Evolutionary conservation across 2,329 filamentous ascomycete genomes (phyloP).

Genomic region (Aureobasidium sp.): DNA sequence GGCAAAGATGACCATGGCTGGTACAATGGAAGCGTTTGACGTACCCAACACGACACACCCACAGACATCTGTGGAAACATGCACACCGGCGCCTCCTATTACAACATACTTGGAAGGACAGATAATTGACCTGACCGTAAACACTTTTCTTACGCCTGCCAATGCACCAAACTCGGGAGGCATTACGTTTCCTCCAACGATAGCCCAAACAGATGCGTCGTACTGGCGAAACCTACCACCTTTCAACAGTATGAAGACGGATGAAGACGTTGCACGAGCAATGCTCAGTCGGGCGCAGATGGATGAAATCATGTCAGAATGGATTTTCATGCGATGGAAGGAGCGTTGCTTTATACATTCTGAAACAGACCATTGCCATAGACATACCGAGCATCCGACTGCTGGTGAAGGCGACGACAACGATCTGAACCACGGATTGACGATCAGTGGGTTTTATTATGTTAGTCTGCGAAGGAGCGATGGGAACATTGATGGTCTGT

Average conservation of each 20-base stretch:
- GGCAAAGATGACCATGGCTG: constrained; percentile 54
- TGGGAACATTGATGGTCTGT: constrained; percentile 45
- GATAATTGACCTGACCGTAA: constrained; percentile 53
- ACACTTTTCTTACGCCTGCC: constrained; percentile 44
- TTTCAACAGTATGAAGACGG: constrained; percentile 23
- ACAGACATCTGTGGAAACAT: constrained; percentile 11
- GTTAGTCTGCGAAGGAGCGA: constrained; percentile 41
- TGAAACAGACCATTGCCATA: constrained; percentile 23
- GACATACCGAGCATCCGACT: constrained; percentile 1
- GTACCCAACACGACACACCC: constrained; percentile 44
- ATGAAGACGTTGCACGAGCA: constrained; percentile 37
- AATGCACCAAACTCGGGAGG: constrained; percentile 14
- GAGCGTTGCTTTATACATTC: constrained; percentile 43
- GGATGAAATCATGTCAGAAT: constrained; percentile 38
- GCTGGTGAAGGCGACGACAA: constrained; percentile 20
- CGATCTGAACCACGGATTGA: constrained; percentile 40
- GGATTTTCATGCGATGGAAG: constrained; percentile 53
- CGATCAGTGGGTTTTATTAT: constrained; percentile 51
- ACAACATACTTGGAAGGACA: constrained; percentile 63
- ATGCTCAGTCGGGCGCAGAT: constrained; percentile 37
- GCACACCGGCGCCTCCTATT: constrained; percentile 43
- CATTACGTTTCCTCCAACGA: constrained; percentile 20
- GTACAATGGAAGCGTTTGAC: constrained; percentile 65
- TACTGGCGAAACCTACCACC: constrained; percentile 44
- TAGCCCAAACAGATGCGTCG: constrained; percentile 37